These are phyloP conservation scores for Talaromyces albobiverticillius DNA, from an alignment of 2,329 filamentous ascomycete species.

Conservation along the genomic window DNA sequence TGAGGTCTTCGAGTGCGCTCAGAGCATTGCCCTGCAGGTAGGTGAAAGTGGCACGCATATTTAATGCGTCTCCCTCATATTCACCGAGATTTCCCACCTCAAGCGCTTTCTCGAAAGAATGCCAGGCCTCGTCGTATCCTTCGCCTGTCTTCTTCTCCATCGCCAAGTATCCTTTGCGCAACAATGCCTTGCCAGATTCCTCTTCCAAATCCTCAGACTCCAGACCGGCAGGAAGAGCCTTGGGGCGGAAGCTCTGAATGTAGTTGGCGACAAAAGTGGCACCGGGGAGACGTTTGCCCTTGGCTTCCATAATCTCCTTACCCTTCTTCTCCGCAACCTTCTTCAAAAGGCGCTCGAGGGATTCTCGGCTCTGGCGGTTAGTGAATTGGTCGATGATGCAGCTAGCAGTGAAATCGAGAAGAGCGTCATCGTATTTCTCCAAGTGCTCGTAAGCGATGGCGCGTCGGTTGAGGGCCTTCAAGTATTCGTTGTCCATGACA, in stretches of 20 bases:
- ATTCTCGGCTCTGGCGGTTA: slow-evolving; percentile 82
- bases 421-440: slow-evolving; percentile 84
- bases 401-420: slow-evolving; percentile 96
- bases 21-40: slow-evolving; percentile 88
- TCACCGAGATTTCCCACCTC: slow-evolving; percentile 76
- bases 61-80: slow-evolving; percentile 87
- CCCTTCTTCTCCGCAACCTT: slow-evolving; percentile 95
- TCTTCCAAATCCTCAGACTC: slow-evolving; percentile 79
- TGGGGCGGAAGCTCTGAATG: slow-evolving; percentile 92
- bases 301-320: slow-evolving; percentile 77
- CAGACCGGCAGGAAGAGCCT: slow-evolving; percentile 73
- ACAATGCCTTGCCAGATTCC: slow-evolving; percentile 76
- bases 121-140: slow-evolving; percentile 83
- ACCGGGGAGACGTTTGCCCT: slow-evolving; percentile 84
- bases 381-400: slow-evolving; percentile 98
- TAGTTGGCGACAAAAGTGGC: slow-evolving; percentile 98
- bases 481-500: slow-evolving; percentile 88
- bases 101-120: slow-evolving; percentile 82
- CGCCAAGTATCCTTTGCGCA: slow-evolving; percentile 77
- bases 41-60: slow-evolving; percentile 93
- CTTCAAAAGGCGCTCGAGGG: slow-evolving; percentile 90
- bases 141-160: slow-evolving; percentile 85
- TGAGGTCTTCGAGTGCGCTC: slow-evolving; percentile 77
- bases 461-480: slow-evolving; percentile 95
- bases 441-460: slow-evolving; percentile 96